Evolutionary conservation across 345 rosid species (phyloP), one percentile per base, ranked within the genome.

Genomic region (Theobroma cacao): DNA sequence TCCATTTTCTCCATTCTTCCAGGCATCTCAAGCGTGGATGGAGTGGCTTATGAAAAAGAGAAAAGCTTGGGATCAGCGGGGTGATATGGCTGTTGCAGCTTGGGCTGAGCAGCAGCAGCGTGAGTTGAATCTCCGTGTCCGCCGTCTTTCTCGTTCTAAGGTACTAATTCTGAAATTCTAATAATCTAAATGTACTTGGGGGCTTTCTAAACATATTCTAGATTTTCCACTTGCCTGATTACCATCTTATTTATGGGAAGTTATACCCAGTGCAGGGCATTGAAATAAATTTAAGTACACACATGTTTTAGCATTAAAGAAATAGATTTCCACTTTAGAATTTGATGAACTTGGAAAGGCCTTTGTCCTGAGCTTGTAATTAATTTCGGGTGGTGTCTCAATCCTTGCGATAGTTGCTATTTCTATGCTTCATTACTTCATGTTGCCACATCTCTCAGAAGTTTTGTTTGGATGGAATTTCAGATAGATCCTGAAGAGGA

Each of bases 21-120:
- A 95, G 98, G 99, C 98, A 75, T 95, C 98, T 43, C 92, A 91
- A 90, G 98, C 98, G 72, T 93, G 99, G 98, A 93, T 90, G 94
- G 95, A 95, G 65, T 95, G 99, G 98, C 86, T 95, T 22, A 87
- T 91, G 81, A 95, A 92, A 79, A 95, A 90, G 79, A 85, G 97
- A 75, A 95, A 92, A 85, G 97, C 99, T 36, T 95, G 94, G 86
- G 95, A 93, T 84, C 98, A 93, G 79, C 92, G 91, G 43, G 98
- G 98, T 9, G 97, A 93, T 79, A 90, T 92, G 99, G 96, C 99
- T 14, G 77, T 95, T 82, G 86, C 94, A 36, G 94, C 97, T 77
- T 95, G 99, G 98, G 98, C 98, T 62, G 99, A 95, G 79, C 97
- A 95, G 82, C 99, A 93, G 84, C 99, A 95, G 88, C 95, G 81